Evolutionary conservation across 805 yeast species (phyloP), one percentile per base, ranked within the genome.

Genomic region (Scheffersomyces coipomensis): DNA sequence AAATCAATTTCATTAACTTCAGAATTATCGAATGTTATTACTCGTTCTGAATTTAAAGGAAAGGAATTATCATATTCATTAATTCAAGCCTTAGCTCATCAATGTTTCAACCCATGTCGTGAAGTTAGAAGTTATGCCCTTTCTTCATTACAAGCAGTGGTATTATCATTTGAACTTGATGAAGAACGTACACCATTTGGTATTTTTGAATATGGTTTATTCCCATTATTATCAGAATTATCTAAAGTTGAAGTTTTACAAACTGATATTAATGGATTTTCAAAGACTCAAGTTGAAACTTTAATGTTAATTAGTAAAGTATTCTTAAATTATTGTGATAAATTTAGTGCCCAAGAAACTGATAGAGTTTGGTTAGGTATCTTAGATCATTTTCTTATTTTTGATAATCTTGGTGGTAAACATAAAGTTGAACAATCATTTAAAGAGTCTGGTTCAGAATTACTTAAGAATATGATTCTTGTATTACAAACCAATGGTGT

Each of bases 91-190:
- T 69, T 89, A 38, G 88, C 93, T 0, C 91, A 85, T 52, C 97
- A 90, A 58, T 86, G 96, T 56, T 75, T 85, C 56, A 89, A 89
- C 52, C 96, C 96, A 15, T 87, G 95, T 56, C 69, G 87, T 19
- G 89, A 86, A 53, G 67, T 89, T 9, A 68, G 96, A 29, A 60
- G 75, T 0, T 78, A 73, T 57, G 90, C 96, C 0, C 61, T 88
- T 30, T 71, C 72, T 16, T 60, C 77, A 0, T 70, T 90, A 37
- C 85, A 85, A 43, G 62, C 68, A 4, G 64, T 75, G 4, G 52
- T 82, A 9, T 60, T 82, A 10, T 66, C 81, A 3, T 52, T 27
- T 39, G 60, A 68, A 9, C 56, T 62, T 3, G 50, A 58, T 13
- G 65, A 62, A 2, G 60, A 70, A 2, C 56, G 76, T 5, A 65